These are phyloP conservation scores for Aspergillus leporis DNA, from an alignment of 495 filamentous ascomycete genomes.

Conservation along the genomic window DNA sequence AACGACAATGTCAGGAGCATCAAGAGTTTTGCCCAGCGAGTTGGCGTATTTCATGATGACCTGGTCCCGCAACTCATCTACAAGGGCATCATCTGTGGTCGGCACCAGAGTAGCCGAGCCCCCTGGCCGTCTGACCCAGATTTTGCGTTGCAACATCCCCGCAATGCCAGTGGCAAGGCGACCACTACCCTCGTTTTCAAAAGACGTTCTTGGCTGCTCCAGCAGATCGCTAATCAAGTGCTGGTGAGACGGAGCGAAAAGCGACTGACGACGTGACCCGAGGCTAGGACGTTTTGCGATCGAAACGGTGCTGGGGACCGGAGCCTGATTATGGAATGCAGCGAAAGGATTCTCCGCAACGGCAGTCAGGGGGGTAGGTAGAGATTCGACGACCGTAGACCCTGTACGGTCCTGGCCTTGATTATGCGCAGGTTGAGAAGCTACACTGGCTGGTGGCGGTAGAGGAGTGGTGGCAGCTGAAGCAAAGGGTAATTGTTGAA, in stretches of 20 bases:
- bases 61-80: slow-evolving; percentile 92
- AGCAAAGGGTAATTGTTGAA: slow-evolving; percentile 13
- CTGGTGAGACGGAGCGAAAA: slow-evolving; percentile 47
- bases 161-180: slow-evolving; percentile 20
- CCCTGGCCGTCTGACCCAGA: slow-evolving; percentile 88
- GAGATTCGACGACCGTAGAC: slow-evolving; percentile 22
- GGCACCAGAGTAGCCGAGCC: slow-evolving; percentile 86
- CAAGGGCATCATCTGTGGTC: slow-evolving; percentile 83
- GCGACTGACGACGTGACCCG: slow-evolving; percentile 49
- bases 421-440: slow-evolving; percentile 26
- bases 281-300: slow-evolving; percentile 44
- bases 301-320: slow-evolving; percentile 19
- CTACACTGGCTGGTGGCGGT: slow-evolving; percentile 14
- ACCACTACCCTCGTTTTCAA: slow-evolving; percentile 23
- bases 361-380: slow-evolving; percentile 35
- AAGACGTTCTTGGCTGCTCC: slow-evolving; percentile 29
- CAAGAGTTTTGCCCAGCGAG: slow-evolving; percentile 82
- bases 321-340: slow-evolving; percentile 23
- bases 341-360: slow-evolving; percentile 29
- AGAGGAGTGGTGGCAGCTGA: slow-evolving; percentile 30
- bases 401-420: slow-evolving; percentile 14
- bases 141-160: slow-evolving; percentile 66
- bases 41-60: slow-evolving; percentile 93
- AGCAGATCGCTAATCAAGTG: slow-evolving; percentile 45
- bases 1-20: slow-evolving; percentile 82